A percentile compares a stretch with the other conserved stretches of the same genome.
Conservation (phyloP, 148 eudicot species). For the Rhododendron mucronatum region DNA sequence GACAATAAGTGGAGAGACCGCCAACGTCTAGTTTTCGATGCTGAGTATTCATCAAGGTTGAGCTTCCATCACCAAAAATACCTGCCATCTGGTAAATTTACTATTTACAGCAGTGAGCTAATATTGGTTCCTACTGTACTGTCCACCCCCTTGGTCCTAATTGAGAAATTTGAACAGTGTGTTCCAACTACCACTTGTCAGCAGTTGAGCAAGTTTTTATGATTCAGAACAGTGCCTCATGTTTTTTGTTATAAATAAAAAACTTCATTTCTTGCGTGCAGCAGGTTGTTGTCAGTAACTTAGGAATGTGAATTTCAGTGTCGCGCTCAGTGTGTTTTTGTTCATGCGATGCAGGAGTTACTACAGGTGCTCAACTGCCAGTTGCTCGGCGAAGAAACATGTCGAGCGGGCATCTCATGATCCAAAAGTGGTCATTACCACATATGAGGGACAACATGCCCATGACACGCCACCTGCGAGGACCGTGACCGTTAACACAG, state of each 20-base stretch:
- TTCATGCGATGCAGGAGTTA: slow-evolving; percentile 64
- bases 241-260: no score
- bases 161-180: neutral
- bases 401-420: slow-evolving; percentile 83
- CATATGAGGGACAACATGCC: slow-evolving; percentile 78
- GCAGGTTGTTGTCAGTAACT: neutral
- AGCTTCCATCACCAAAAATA: neutral
- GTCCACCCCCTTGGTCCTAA: neutral
- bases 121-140: neutral
- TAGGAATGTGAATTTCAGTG: neutral
- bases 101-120: neutral
- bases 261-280: neutral
- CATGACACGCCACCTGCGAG: slow-evolving; percentile 58
- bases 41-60: neutral
- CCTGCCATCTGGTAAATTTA: neutral
- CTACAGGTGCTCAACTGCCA: slow-evolving; percentile 77
- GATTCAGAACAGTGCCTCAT: neutral
- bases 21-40: neutral
- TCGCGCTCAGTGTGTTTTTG: neutral
- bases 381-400: slow-evolving; percentile 84
- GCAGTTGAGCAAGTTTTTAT: neutral
- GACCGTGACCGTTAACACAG: slow-evolving; percentile 43
- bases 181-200: neutral
- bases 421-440: slow-evolving; percentile 56
- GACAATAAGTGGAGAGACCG: neutral